phyloP scores from a whole-genome alignment of 2,329 filamentous ascomycete genomes.

The Phaeoacremonium minimum region DNA sequence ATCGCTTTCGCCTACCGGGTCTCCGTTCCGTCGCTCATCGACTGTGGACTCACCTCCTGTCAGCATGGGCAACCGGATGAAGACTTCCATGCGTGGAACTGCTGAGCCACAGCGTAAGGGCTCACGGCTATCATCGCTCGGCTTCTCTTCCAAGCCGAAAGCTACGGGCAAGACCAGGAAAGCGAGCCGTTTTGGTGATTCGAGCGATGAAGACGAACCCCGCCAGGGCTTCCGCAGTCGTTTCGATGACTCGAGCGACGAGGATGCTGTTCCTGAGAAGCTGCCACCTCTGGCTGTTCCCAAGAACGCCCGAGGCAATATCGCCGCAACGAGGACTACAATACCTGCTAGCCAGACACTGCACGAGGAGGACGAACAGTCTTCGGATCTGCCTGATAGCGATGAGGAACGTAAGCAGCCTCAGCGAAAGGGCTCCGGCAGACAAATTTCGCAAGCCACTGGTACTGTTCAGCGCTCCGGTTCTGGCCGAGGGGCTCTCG shows the following conservation, averaged over 20 bases:
- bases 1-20: slow-evolving; percentile 63
- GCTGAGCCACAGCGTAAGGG: slow-evolving; percentile 10
- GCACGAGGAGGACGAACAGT: slow-evolving; percentile 42
- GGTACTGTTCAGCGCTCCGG: slow-evolving; percentile 30
- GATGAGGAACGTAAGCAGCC: slow-evolving; percentile 37
- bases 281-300: slow-evolving; percentile 21
- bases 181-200: slow-evolving; percentile 22
- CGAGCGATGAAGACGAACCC: slow-evolving; percentile 19
- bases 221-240: slow-evolving; percentile 37
- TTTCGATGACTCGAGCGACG: slow-evolving; percentile 61
- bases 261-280: slow-evolving; percentile 33
- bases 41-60: slow-evolving; percentile 32
- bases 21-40: slow-evolving; percentile 41
- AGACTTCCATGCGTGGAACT: slow-evolving; percentile 38
- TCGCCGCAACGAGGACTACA: background rate
- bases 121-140: background rate
- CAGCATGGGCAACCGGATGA: slow-evolving; percentile 40
- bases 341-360: slow-evolving; percentile 21
- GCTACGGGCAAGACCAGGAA: slow-evolving; percentile 12
- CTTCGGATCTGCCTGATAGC: slow-evolving; percentile 57
- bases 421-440: background rate
- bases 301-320: slow-evolving; percentile 11
- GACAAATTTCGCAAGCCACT: slow-evolving; percentile 13
- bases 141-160: slow-evolving; percentile 3
- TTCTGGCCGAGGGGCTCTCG: slow-evolving; percentile 33